Conservation (phyloP, 148 eudicot species). For the Chenopodium suecicum region DNA sequence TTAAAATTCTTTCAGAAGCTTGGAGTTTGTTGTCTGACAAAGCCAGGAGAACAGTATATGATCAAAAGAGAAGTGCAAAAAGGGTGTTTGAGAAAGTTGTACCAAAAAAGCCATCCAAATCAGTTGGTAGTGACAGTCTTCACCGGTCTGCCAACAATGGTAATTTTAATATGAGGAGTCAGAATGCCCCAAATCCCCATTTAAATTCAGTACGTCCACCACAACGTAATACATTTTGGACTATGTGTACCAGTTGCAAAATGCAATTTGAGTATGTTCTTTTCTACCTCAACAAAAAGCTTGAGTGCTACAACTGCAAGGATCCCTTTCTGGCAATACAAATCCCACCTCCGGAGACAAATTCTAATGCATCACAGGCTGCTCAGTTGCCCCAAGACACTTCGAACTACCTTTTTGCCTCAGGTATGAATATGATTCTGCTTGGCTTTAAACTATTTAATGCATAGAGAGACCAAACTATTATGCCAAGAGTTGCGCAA, state of each 20-base stretch:
- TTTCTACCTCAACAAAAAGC: constrained; percentile 48
- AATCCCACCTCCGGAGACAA: constrained; percentile 45
- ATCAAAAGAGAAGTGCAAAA: constrained; percentile 34
- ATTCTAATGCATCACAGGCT: constrained; percentile 17
- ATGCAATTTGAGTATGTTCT: constrained; percentile 58
- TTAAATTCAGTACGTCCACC: constrained; percentile 27
- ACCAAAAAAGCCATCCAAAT: constrained; percentile 21
- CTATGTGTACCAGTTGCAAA: constrained; percentile 54
- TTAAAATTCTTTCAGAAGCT: constrained; percentile 58
- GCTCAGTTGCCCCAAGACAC: constrained; percentile 16
- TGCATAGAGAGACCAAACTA: background rate
- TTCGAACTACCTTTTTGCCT: constrained; percentile 17
- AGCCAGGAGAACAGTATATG: constrained; percentile 44
- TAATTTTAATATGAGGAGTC: constrained; percentile 22
- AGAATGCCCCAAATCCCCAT: constrained; percentile 33
- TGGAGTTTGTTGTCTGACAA: constrained; percentile 62
- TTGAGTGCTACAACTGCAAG: constrained; percentile 52
- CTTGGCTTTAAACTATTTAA: background rate
- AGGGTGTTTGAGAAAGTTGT: constrained; percentile 28
- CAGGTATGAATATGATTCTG: constrained; percentile 23
- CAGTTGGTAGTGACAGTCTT: constrained; percentile 30
- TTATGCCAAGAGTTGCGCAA: background rate
- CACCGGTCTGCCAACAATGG: constrained; percentile 25
- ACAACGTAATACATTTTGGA: constrained; percentile 59
- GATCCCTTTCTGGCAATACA: constrained; percentile 52